Conservation (phyloP, 2,329 filamentous ascomycete genomes). For the Didymellaceae sp. region DNA sequence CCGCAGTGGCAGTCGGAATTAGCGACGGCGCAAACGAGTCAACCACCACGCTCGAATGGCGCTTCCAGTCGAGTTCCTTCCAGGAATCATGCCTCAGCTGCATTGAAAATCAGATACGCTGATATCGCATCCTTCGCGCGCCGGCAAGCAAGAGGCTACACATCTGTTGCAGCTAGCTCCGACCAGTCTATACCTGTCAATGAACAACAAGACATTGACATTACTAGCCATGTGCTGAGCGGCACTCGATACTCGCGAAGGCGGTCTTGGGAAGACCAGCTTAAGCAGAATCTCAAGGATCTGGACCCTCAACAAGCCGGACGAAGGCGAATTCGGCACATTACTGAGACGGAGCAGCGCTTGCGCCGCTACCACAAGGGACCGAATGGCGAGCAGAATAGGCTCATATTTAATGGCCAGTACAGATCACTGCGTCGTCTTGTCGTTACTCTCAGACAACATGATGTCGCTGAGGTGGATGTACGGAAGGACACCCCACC, state of each 20-base stretch:
- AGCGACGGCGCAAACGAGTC: neutral
- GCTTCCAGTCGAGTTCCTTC: neutral
- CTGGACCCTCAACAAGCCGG: conserved; percentile 8
- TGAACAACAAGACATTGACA: neutral
- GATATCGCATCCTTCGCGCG: conserved; percentile 33
- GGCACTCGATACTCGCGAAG: conserved; percentile 7
- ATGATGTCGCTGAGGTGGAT: conserved; percentile 17
- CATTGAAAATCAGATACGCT: conserved; percentile 29
- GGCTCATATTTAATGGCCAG: conserved; percentile 27
- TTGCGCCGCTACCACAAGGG: neutral
- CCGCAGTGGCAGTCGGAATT: neutral
- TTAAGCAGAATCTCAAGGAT: neutral
- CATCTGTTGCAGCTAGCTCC: conserved; percentile 1
- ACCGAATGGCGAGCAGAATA: neutral
- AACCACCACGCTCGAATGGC: neutral
- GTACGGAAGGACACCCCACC: conserved; percentile 2
- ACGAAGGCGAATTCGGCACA: conserved; percentile 16
- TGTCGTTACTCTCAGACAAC: conserved; percentile 25
- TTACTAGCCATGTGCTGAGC: neutral
- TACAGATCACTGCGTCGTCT: conserved; percentile 40
- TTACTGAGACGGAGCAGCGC: conserved; percentile 10
- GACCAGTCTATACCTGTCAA: neutral
- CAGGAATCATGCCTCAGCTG: neutral
- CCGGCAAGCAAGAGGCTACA: conserved; percentile 20
- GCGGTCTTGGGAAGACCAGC: conserved; percentile 2